Percentiles rank a stretch among this genome's conserved stretches.
phyloP scores from a whole-genome alignment of 2,329 filamentous ascomycete genomes.

The Drechslerella dactyloides region DNA sequence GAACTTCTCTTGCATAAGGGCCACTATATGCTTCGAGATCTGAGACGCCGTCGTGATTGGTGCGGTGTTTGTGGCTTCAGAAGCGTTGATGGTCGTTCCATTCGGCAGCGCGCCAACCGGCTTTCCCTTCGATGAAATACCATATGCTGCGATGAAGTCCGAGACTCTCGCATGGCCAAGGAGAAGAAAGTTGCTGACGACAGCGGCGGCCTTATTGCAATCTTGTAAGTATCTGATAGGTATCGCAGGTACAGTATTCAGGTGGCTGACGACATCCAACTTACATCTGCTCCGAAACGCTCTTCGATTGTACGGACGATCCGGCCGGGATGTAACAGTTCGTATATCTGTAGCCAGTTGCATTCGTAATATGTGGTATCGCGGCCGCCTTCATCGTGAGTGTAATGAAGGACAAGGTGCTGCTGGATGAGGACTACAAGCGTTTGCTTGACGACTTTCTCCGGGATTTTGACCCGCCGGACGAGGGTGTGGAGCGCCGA shows the following conservation, averaged over 20 bases:
- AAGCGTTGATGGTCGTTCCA: constrained; percentile 53
- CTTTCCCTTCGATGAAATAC: constrained; percentile 53
- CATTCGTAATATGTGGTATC: constrained; percentile 78
- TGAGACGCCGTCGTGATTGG: constrained; percentile 59
- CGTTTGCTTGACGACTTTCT: constrained; percentile 79
- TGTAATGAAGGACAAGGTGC: constrained; percentile 78
- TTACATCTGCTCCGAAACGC: constrained; percentile 75
- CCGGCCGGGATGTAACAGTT: constrained; percentile 79
- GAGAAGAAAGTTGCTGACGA: constrained; percentile 54
- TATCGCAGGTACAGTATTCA: neutral
- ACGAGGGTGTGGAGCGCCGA: constrained; percentile 73
- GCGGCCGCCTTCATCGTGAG: constrained; percentile 66
- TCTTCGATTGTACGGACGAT: constrained; percentile 77
- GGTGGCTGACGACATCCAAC: constrained; percentile 54
- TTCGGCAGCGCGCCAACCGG: constrained; percentile 21
- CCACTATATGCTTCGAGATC: constrained; percentile 59
- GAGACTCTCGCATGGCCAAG: constrained; percentile 58
- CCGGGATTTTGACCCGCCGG: constrained; percentile 73
- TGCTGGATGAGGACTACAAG: constrained; percentile 86
- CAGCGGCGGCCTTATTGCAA: constrained; percentile 49
- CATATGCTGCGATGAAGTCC: constrained; percentile 58
- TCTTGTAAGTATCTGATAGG: neutral
- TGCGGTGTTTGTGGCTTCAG: constrained; percentile 47
- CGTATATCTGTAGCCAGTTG: constrained; percentile 79
- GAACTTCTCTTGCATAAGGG: constrained; percentile 69